Evolutionary conservation across 2,329 filamentous ascomycete genomes (phyloP).

Genomic region (Microdochium trichocladiopsis): DNA sequence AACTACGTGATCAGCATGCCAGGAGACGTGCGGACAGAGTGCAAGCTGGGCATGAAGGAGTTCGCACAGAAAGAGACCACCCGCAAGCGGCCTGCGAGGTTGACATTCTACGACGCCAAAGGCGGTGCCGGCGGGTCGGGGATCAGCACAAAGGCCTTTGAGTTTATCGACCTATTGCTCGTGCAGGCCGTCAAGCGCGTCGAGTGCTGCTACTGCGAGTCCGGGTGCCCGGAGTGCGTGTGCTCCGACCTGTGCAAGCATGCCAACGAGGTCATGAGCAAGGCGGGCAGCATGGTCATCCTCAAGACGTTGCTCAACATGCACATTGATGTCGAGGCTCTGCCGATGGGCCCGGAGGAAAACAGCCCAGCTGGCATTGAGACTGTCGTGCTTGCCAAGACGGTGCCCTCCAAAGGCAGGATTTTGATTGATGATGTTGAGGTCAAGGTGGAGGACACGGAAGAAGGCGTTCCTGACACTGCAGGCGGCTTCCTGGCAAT

Average conservation of each 20-base stretch:
- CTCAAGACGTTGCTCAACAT: slow-evolving; percentile 67
- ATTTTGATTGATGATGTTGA: slow-evolving; percentile 13
- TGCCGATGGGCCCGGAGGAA: slow-evolving; percentile 80
- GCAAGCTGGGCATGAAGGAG: slow-evolving; percentile 84
- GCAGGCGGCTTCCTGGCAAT: background rate
- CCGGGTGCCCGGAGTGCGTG: slow-evolving; percentile 87
- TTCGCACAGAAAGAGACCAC: slow-evolving; percentile 63
- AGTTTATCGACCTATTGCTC: slow-evolving; percentile 78
- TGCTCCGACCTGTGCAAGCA: slow-evolving; percentile 79
- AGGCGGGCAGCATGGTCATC: slow-evolving; percentile 77
- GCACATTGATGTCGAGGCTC: slow-evolving; percentile 72
- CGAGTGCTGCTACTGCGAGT: slow-evolving; percentile 65
- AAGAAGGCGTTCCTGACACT: slow-evolving; percentile 1
- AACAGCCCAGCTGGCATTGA: slow-evolving; percentile 66
- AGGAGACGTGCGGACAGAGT: slow-evolving; percentile 89
- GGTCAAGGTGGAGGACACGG: slow-evolving; percentile 14
- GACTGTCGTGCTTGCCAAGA: slow-evolving; percentile 69
- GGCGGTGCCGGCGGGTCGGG: slow-evolving; percentile 78
- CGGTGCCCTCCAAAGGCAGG: slow-evolving; percentile 43
- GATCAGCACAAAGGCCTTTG: slow-evolving; percentile 88
- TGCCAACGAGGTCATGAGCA: slow-evolving; percentile 88
- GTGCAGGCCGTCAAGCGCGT: slow-evolving; percentile 70
- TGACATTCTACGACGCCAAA: slow-evolving; percentile 95
- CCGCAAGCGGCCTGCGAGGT: slow-evolving; percentile 75
- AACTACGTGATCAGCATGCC: slow-evolving; percentile 87